Base-by-base conservation (phyloP, 495 filamentous ascomycete genomes). In the Rhizodiscina lignyota region DNA sequence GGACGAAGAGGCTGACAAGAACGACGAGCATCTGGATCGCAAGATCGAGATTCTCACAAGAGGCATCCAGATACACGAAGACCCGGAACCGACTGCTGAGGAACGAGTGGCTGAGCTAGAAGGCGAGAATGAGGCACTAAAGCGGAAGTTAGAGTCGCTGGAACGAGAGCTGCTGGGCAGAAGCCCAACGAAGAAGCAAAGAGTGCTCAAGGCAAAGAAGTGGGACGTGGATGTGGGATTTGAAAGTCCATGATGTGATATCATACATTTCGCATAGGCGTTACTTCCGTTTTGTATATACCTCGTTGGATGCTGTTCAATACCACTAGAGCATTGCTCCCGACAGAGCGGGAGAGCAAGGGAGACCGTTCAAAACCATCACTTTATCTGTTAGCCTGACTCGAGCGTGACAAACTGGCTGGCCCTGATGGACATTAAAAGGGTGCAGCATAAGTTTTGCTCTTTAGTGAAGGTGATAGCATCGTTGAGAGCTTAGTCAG, bases 31-130 rank as follows among this genome's bases (percentile, higher is more conserved):
- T 56, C 64, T 91, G 38, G 85, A 94, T 52, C 67, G 70, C 43
- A 97, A 97, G 59, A 66, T 94, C 6, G 89, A 94, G 48, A 70
- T 94, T 17, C 61, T 93, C 32, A 74, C 78, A 32, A 64, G 77
- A 24, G 69, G 71, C 12, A 75, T 49, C 4, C 26, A 43, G 40
- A 37, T 46, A 0, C 43, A 50, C 38, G 47, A 55, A 35, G 48
- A 51, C 22, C 36, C 35, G 37, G 41, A 38, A 19, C 38, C 39
- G 34, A 31, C 21, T 18, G 15, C 38, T 18, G 39, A 35, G 37
- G 43, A 45, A 22, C 38, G 44, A 39, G 26, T 43, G 6, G 33
- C 36, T 17, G 50, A 55, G 40, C 38, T 59, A 27, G 52, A 57
- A 36, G 32, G 39, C 15, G 55, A 59, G 44, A 59, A 59, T 44